These are phyloP conservation scores for Kodamaea laetipori DNA, from an alignment of 805 yeast species.

Conservation along the genomic window DNA sequence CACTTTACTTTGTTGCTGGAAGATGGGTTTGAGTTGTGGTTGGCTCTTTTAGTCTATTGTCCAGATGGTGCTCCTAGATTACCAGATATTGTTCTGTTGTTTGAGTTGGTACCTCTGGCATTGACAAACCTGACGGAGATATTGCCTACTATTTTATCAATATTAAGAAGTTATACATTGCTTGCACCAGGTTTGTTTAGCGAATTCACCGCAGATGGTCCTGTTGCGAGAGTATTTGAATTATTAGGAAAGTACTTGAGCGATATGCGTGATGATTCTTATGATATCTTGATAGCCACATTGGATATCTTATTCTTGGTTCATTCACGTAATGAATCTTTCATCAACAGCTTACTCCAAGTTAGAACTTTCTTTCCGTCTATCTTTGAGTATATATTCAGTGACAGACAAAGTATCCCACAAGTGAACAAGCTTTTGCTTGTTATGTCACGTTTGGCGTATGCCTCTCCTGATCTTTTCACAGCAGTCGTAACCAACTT, in stretches of 20 bases:
- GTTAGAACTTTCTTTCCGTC: conserved; percentile 36
- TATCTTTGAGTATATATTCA: conserved; percentile 42
- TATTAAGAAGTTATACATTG: conserved; percentile 63
- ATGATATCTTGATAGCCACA: conserved; percentile 54
- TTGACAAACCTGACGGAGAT: conserved; percentile 74
- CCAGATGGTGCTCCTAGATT: conserved; percentile 34
- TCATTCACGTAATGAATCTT: conserved; percentile 24
- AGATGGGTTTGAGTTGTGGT: conserved; percentile 87
- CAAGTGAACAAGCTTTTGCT: conserved; percentile 38
- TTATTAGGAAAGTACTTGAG: conserved; percentile 55
- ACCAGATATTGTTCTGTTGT: conserved; percentile 43
- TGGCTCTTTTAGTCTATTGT: conserved; percentile 62
- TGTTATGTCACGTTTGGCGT: conserved; percentile 41
- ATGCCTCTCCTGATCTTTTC: conserved; percentile 37
- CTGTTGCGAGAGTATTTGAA: conserved; percentile 46
- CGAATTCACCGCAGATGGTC: conserved; percentile 23
- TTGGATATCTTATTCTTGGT: conserved; percentile 52
- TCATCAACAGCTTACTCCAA: conserved; percentile 35
- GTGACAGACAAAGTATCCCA: conserved; percentile 46
- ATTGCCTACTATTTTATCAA: conserved; percentile 60
- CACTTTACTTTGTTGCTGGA: conserved; percentile 64
- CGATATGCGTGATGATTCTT: conserved; percentile 70
- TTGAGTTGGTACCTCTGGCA: conserved; percentile 58
- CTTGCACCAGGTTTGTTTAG: conserved; percentile 45
- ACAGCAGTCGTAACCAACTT: conserved; percentile 33